Conservation (phyloP, 2,329 filamentous ascomycete species). For the Drechslerella coelobrocha region DNA sequence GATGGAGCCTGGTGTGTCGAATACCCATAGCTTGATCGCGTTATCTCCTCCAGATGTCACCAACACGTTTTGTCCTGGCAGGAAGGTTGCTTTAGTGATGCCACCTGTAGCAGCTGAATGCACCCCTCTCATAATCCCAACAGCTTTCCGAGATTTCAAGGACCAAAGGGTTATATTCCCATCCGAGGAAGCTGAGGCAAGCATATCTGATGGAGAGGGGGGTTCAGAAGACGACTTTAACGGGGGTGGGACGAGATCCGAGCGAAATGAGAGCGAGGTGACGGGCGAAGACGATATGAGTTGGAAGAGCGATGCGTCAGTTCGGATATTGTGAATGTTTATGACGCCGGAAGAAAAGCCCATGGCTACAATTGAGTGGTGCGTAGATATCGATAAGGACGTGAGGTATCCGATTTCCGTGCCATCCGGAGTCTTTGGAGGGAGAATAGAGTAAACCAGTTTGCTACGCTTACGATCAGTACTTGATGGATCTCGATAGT, state of each 20-base stretch:
- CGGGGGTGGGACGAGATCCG: conserved; percentile 63
- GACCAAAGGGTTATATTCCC: conserved; percentile 98
- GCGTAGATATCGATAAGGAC: conserved; percentile 81
- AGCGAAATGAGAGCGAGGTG: conserved; percentile 86
- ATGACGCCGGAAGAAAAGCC: conserved; percentile 82
- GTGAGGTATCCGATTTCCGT: conserved; percentile 78
- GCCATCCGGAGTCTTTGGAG: conserved; percentile 65
- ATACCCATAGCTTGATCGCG: conserved; percentile 74
- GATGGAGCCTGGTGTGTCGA: conserved; percentile 82
- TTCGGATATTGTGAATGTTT: conserved; percentile 79
- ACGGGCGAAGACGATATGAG: conserved; percentile 65
- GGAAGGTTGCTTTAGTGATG: conserved; percentile 85
- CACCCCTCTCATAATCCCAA: conserved; percentile 83
- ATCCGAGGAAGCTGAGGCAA: conserved; percentile 77
- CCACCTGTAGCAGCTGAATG: conserved; percentile 83
- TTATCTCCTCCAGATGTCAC: conserved; percentile 92
- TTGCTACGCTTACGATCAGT: conserved; percentile 62
- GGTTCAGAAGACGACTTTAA: conserved; percentile 42
- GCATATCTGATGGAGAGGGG: conserved; percentile 66
- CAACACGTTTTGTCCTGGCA: conserved; percentile 85
- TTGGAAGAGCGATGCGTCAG: conserved; percentile 74
- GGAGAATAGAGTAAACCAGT: conserved; percentile 85
- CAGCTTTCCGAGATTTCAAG: conserved; percentile 83
- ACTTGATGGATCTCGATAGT: background rate
- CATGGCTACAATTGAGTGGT: conserved; percentile 83